A percentile compares a stretch with the other conserved stretches of the same genome.
phyloP scores from a whole-genome alignment of 306 rosid species.

The Quercus alba region DNA sequence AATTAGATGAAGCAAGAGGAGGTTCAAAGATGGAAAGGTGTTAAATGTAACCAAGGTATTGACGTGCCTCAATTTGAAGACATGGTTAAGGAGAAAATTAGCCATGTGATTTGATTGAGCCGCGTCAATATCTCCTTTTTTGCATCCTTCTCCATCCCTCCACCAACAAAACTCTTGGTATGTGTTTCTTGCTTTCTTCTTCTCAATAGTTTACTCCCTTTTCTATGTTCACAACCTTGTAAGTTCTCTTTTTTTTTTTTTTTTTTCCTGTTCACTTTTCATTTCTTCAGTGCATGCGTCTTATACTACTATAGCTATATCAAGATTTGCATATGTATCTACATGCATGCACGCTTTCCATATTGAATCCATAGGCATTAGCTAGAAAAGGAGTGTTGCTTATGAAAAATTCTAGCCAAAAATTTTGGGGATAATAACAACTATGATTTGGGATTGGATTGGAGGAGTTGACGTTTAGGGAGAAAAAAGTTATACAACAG shows the following conservation, averaged over 20 bases:
- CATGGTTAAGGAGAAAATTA: conserved; percentile 35
- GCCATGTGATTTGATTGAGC: conserved; percentile 74
- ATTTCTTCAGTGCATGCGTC: not conserved
- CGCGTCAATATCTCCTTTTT: conserved; percentile 89
- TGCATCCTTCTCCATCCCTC: conserved; percentile 24
- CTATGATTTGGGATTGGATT: not conserved
- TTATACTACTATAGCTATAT: not conserved
- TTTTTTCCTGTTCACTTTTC: not conserved
- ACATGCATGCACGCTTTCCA: not conserved
- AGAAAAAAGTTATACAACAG: too few relatives aligned
- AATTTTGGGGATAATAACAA: not conserved
- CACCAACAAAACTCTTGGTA: conserved; percentile 23
- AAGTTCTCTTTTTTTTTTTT: not conserved
- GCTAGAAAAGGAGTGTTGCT: not conserved
- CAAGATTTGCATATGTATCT: not conserved
- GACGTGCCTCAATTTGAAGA: conserved; percentile 75
- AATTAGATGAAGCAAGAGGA: not conserved
- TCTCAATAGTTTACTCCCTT: not conserved
- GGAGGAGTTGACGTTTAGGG: too few relatives aligned
- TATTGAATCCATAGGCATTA: not conserved
- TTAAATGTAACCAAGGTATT: conserved; percentile 47
- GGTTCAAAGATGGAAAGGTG: conserved; percentile 32
- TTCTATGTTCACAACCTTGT: not conserved
- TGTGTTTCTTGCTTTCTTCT: not conserved
- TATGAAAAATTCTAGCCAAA: not conserved